Conservation (phyloP, 1,284 basidiomycete species). For the Laetiporus sulphureus region DNA sequence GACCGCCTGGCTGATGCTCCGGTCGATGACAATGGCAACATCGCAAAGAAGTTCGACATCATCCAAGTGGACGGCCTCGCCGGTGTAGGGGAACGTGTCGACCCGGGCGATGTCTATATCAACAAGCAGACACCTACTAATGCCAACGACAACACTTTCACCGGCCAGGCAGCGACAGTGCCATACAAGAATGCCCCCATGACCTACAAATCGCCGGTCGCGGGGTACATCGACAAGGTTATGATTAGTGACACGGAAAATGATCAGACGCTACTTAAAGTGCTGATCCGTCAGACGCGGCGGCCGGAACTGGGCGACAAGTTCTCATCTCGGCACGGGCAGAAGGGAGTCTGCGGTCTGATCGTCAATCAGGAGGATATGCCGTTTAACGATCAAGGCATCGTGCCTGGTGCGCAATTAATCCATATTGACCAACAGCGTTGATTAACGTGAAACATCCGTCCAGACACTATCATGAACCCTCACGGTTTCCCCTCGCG, state of each 20-base stretch:
- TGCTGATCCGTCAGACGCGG: constrained; percentile 96
- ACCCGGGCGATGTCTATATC: constrained; percentile 91
- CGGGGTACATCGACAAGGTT: constrained; percentile 96
- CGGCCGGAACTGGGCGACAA: constrained; percentile 98
- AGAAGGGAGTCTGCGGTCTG: constrained; percentile 98
- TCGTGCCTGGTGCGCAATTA: constrained; percentile 72
- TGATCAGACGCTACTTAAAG: constrained; percentile 97
- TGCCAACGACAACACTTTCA: constrained; percentile 80
- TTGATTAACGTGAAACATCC: too few species aligned
- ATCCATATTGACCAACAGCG: too few species aligned
- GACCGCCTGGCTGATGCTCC: constrained; percentile 95
- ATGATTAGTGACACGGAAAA: constrained; percentile 94
- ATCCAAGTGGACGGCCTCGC: constrained; percentile 91
- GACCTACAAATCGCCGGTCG: constrained; percentile 88
- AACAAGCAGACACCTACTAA: constrained; percentile 96
- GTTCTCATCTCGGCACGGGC: constrained; percentile 96
- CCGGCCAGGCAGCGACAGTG: constrained; percentile 70
- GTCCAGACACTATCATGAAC: constrained; percentile 96
- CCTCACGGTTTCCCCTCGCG: constrained; percentile 99
- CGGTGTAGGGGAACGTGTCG: constrained; percentile 90
- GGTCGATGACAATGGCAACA: constrained; percentile 71
- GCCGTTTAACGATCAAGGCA: constrained; percentile 98
- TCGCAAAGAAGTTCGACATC: constrained; percentile 84
- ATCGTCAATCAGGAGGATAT: constrained; percentile 99
- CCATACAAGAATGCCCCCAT: constrained; percentile 89